Percentiles rank a stretch among this genome's conserved stretches.
phyloP scores from a whole-genome alignment of 192 early-diverging fungal species.

The Cladochytrium replicatum region DNA sequence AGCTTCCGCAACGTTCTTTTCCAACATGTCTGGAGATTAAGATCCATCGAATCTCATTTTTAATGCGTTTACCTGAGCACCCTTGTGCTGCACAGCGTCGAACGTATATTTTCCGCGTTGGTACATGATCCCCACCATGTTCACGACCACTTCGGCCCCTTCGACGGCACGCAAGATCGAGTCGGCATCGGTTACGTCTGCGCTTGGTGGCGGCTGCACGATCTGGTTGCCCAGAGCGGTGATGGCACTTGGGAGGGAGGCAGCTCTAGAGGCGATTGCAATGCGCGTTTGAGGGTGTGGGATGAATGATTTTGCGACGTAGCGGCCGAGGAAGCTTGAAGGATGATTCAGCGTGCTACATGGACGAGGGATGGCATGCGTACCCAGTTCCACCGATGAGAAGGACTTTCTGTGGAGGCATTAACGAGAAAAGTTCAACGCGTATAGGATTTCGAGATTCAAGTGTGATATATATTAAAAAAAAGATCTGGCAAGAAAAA shows the following conservation, averaged over 20 bases:
- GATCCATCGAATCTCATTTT: no score
- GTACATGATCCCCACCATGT: slow-evolving; percentile 29
- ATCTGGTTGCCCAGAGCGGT: not conserved
- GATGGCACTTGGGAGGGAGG: not conserved
- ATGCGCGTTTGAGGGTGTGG: not conserved
- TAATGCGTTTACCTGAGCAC: no score
- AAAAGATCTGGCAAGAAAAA: no score
- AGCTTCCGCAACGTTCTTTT: slow-evolving; percentile 16
- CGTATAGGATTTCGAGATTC: no score
- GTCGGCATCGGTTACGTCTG: slow-evolving; percentile 12
- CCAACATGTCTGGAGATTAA: no score
- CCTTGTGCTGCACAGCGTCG: slow-evolving; percentile 17
- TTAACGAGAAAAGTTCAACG: no score
- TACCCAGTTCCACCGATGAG: not conserved
- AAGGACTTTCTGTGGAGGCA: not conserved
- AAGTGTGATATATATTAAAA: no score
- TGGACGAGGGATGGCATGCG: not conserved
- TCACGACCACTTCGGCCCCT: slow-evolving; percentile 13
- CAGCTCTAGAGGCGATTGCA: not conserved
- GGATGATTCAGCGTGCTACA: not conserved
- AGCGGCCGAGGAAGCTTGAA: not conserved
- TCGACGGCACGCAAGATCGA: slow-evolving; percentile 9
- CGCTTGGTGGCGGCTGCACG: not conserved
- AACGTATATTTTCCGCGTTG: slow-evolving; percentile 21
- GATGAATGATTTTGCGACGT: not conserved